Base-by-base conservation (phyloP, 805 yeast species). In the Saturnispora gosingensis region DNA sequence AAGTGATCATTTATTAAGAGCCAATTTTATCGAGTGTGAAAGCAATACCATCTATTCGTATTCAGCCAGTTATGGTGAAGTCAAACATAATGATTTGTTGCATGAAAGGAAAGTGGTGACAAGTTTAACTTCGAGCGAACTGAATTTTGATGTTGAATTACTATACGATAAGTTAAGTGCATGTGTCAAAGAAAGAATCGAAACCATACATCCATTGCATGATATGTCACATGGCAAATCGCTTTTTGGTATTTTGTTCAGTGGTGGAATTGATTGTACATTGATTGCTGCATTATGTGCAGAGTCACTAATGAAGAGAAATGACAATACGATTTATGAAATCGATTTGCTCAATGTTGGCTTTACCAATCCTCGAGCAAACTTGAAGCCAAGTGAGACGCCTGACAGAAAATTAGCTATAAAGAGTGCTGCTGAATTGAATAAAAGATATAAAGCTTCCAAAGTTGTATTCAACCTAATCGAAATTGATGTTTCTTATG, bases 181-280 rank as follows among this genome's bases (percentile, higher is more conserved):
- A 0, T 65, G 85, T 1, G 78, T 82, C 2, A 46, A 56, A 1
- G 61, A 71, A n/a, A 69, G 93, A 53, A 75, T 82, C n/a, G 61
- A 66, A 9, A 75, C 86, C 0, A 83, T 85, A 5, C 75, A 75
- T 53, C 90, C 93, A 2, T 51, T 77, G 2, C 76, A 74, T 52
- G 54, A 64, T 10, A 38, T 3, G 5, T 56, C 63, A 0, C 65
- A 65, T 43, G 43, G 46, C 9, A 39, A 30, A 7, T 64, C 71
- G 1, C 65, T 66, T 5, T 66, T 82, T 43, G 85, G 85, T 0
- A 71, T 93, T 0, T 67, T 93, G 32, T 93, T 90, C 62, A 88
- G 97, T 43, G 99, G 99, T 2, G 99, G 99, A 0, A 71, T 93
- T 4, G 99, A 93, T 62, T 93, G 99, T 65, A 83, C 97, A 0